A percentile compares a stretch with the other conserved stretches of the same genome.
These are phyloP conservation scores for sunflower (Helianthus annuus) DNA, from an alignment of 129 eudicot species.

Conservation along the genomic window DNA sequence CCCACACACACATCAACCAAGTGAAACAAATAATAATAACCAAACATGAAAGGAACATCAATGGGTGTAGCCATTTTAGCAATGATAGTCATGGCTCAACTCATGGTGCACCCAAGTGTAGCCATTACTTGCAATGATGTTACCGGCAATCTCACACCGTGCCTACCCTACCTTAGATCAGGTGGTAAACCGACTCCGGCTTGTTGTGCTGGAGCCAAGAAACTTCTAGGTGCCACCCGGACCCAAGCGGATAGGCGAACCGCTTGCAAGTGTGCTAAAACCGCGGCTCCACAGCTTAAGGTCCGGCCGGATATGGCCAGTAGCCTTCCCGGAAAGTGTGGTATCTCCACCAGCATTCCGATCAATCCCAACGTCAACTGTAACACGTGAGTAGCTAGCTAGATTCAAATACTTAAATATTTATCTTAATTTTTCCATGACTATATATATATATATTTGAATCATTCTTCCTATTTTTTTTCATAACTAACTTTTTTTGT, in stretches of 20 bases:
- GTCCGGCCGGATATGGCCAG: conserved; percentile 38
- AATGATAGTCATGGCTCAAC: conserved; percentile 25
- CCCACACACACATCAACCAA: not conserved
- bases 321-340: conserved; percentile 44
- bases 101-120: conserved; percentile 39
- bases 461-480: too few species aligned
- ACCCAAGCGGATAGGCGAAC: conserved; percentile 44
- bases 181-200: conserved; percentile 29
- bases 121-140: conserved; percentile 44
- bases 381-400: conserved; percentile 23
- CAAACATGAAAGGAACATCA: conserved; percentile 41
- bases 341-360: conserved; percentile 32
- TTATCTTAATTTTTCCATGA: too few species aligned
- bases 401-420: too few species aligned
- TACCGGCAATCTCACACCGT: conserved; percentile 35
- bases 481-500: too few species aligned
- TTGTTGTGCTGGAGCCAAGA: conserved; percentile 56
- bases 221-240: conserved; percentile 16
- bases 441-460: too few species aligned
- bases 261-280: conserved; percentile 54
- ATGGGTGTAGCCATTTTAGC: conserved; percentile 41
- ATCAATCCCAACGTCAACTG: conserved; percentile 45
- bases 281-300: conserved; percentile 30
- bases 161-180: conserved; percentile 39
- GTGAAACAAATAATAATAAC: not conserved